These are phyloP conservation scores for bread wheat (Triticum aestivum) DNA, from an alignment of 176 grass and related monocot species.

Conservation along the genomic window IWGSC_CS_RefSeq_v2.1 NC_057811.1:402136343-402136842, in stretches of 20 bases:
- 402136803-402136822: too few relatives aligned
- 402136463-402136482: neutral
- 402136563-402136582: slow-evolving; percentile 29
- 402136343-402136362: too few relatives aligned
- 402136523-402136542: neutral
- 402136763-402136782: too few relatives aligned
- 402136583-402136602: neutral
- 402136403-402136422: too few relatives aligned
- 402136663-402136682: too few relatives aligned
- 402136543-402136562: neutral
- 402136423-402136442: too few relatives aligned
- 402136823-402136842: too few relatives aligned
- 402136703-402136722: neutral
- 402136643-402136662: neutral
- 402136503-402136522: neutral
- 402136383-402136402: too few relatives aligned
- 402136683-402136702: neutral
- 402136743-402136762: too few relatives aligned
- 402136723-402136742: neutral
- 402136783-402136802: too few relatives aligned
- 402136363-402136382: too few relatives aligned
- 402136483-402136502: neutral
- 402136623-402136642: neutral
- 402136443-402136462: too few relatives aligned
- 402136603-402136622: neutral